Evolutionary conservation across 495 filamentous ascomycete species (phyloP).

Genomic region (Lineolata rhizophorae): DNA sequence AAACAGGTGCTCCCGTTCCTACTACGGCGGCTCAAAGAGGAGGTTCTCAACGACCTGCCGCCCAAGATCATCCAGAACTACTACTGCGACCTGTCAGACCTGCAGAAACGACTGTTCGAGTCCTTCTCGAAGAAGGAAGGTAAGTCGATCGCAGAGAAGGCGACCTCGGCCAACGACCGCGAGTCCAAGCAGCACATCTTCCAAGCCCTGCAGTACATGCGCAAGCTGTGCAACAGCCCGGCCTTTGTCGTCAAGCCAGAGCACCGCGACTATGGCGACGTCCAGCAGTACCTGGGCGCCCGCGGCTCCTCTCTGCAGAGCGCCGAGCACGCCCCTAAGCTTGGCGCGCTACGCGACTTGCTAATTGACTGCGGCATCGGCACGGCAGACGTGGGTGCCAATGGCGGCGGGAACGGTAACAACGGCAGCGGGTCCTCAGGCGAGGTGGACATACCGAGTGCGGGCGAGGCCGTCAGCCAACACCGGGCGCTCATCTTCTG

Average conservation of each 20-base stretch:
- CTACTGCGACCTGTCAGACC: conserved; percentile 92
- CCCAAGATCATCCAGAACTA: conserved; percentile 99
- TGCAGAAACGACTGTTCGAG: conserved; percentile 87
- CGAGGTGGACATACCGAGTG: conserved; percentile 42
- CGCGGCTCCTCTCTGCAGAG: conserved; percentile 60
- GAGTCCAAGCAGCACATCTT: conserved; percentile 96
- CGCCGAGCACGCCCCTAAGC: conserved; percentile 74
- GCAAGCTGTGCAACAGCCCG: conserved; percentile 93
- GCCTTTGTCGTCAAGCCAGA: conserved; percentile 84
- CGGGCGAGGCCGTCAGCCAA: conserved; percentile 66
- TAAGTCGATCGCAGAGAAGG: conserved; percentile 56
- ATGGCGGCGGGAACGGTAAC: conserved; percentile 14
- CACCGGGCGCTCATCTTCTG: conserved; percentile 95
- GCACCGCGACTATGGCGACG: conserved; percentile 75
- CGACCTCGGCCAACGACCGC: conserved; percentile 48
- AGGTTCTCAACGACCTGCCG: conserved; percentile 86
- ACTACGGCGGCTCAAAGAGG: conserved; percentile 89
- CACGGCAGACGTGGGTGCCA: conserved; percentile 7
- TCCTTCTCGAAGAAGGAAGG: conserved; percentile 88
- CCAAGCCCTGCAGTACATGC: conserved; percentile 98
- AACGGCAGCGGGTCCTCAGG: too few relatives aligned
- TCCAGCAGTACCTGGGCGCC: conserved; percentile 45
- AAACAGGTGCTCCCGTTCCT: conserved; percentile 96
- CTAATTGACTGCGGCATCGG: conserved; percentile 93
- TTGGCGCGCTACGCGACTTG: conserved; percentile 70